Evolutionary conservation across 805 yeast genomes (phyloP), one percentile per base, ranked within the genome.

Genomic region (Lipomyces starkeyi): DNA sequence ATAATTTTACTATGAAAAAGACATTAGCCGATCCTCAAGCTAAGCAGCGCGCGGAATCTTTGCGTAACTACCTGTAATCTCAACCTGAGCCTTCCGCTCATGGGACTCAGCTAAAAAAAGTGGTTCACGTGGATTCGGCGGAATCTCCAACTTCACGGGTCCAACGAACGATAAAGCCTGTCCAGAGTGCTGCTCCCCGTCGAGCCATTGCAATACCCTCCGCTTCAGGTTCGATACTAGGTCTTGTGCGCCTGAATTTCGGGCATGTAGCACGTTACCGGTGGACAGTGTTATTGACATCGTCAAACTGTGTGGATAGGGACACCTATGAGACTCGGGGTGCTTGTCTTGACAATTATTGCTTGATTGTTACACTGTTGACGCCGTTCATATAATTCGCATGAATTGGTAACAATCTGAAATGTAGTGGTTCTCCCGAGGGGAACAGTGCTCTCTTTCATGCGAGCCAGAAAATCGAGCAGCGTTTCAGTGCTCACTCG

Each of bases 221-320:
- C 34, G 58, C 64, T 62, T 53, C 20, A 66, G 52, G 52, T 59
- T 67, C 17, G 53, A 11, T 13, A 43, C 64, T 3, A 59, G 62
- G 32, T 68, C 69, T 14, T 52, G 37, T 22, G 64, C 20, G 58
- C 59, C 62, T 14, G 59, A 59, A 53, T 67, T 58, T 25, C 65
- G 63, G 49, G 56, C 22, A 32, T 68, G 72, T 63, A 65, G 37
- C 25, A 68, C 60, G 59, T 69, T 69, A 13, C 72, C 72, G 3
- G 72, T 69, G 17, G 71, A 59, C 14, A 69, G 62, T 47, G 53
- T 63, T 20, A 69, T 54, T 11, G 64, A 56, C 71, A 68, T 68
- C 79, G 22, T 27, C 27, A 37, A 37, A n/a, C 8, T n/a, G 9
- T n/a, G 22, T n/a, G 22, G 49, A 17, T 17, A 43, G 49, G 20